Evolutionary conservation across 2,329 filamentous ascomycete species (phyloP).

Genomic region (Scolecobasidium constrictum): DNA sequence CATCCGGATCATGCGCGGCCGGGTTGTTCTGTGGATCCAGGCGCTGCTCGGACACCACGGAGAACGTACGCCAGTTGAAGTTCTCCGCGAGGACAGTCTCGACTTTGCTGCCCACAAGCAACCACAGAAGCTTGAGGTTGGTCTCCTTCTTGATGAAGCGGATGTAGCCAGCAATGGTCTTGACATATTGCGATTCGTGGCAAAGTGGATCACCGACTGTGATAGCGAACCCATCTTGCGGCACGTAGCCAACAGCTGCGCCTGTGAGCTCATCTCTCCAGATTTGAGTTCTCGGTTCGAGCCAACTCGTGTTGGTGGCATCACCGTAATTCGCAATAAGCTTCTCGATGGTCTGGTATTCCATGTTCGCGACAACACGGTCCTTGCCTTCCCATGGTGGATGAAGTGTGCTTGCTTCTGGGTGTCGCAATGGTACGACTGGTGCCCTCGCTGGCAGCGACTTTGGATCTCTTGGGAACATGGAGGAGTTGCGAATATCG

Average conservation of each 20-base stretch:
- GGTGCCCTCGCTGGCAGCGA: constrained; percentile 63
- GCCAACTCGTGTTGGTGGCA: constrained; percentile 86
- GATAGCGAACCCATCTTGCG: constrained; percentile 67
- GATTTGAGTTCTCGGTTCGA: constrained; percentile 77
- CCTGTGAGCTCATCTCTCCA: constrained; percentile 75
- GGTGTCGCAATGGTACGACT: constrained; percentile 61
- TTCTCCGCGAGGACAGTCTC: constrained; percentile 72
- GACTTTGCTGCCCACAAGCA: constrained; percentile 68
- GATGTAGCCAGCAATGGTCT: constrained; percentile 64
- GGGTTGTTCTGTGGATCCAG: constrained; percentile 62
- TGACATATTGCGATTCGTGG: constrained; percentile 62
- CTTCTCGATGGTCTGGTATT: constrained; percentile 67
- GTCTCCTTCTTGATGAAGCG: constrained; percentile 62
- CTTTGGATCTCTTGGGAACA: constrained; percentile 83
- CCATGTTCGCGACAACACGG: constrained; percentile 34
- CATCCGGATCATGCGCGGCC: constrained; percentile 52
- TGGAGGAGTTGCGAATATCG: constrained; percentile 77
- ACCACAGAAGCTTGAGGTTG: constrained; percentile 72
- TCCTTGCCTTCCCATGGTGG: constrained; percentile 50
- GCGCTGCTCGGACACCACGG: constrained; percentile 80
- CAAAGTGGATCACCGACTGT: constrained; percentile 82
- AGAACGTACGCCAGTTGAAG: constrained; percentile 79
- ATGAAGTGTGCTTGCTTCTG: constrained; percentile 73
- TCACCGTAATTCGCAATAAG: constrained; percentile 94
- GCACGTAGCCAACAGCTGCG: constrained; percentile 75